A percentile compares a stretch with the other conserved stretches of the same genome.
These are phyloP conservation scores for Dictyostelium firmibasis DNA, from an alignment of 78 protist species.

Conservation along the genomic window DNA sequence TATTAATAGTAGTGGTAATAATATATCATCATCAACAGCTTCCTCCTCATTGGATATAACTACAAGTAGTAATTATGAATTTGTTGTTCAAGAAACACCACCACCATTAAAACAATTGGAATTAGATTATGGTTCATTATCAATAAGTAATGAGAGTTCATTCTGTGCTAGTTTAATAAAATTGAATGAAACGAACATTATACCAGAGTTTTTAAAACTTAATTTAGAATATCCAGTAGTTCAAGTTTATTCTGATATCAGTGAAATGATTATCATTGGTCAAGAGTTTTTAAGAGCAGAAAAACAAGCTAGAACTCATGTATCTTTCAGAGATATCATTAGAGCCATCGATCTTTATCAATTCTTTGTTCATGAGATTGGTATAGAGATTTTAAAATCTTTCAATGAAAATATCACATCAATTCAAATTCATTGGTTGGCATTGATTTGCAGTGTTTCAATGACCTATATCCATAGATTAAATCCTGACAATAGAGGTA, in stretches of 20 bases:
- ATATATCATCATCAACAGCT: neutral
- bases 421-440: constrained; percentile 22
- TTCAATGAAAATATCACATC: neutral
- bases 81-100: constrained; percentile 55
- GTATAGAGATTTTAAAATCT: neutral
- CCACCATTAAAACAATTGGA: constrained; percentile 44
- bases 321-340: constrained; percentile 55
- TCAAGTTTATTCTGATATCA: neutral
- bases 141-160: neutral
- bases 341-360: constrained; percentile 54
- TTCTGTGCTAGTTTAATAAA: neutral
- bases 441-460: constrained; percentile 18
- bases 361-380: neutral
- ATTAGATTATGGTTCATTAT: constrained; percentile 31
- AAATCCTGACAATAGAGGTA: neutral
- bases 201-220: neutral
- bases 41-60: neutral
- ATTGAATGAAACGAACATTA: neutral
- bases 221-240: neutral
- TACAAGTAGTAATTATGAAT: neutral
- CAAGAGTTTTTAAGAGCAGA: neutral
- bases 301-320: constrained; percentile 55
- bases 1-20: neutral
- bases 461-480: constrained; percentile 23
- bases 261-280: constrained; percentile 22